Evolutionary conservation across 768 basidiomycete species (phyloP), one percentile per base, ranked within the genome.

Genomic region (Naganishia vaughanmartiniae): DNA sequence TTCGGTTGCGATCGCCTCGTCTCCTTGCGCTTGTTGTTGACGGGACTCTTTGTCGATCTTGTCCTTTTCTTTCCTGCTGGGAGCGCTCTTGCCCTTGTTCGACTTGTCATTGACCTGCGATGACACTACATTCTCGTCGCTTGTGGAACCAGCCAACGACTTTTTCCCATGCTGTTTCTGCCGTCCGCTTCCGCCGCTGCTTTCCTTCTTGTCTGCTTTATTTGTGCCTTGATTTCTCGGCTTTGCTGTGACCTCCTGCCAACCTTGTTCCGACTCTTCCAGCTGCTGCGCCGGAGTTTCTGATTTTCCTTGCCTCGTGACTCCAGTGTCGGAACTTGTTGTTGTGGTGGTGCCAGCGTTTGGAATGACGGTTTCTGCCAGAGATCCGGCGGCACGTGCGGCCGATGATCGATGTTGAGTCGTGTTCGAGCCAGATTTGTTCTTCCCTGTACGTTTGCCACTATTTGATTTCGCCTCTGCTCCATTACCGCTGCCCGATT

Each of bases 171-270:
- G 34, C 9, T 28, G 51, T 36, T 46, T 68, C 15, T 31, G 48
- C 30, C 54, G 60, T 26, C 42, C 60, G 28, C 14, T 42, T 21
- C 19, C 39, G 28, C 48, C 54, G 17, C 53, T 54, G 65, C 65
- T 42, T 12, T 66, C 53, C 31, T 66, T 66, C 48, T 53, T 66
- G 36, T 66, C 65, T 30, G 26, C 1, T 39, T 66, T 66, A 19
- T 42, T 53, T 19, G 4, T 51, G 24, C 34, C 17, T 26, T 48
- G 45, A 17, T 19, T 48, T 51, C 56, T 70, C 17, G 69, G 51
- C 51, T 56, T 63, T 14, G 56, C 36, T 21, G 46, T 63, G 7
- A 70, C 69, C 26, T 55, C 45, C 54, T 70, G 58, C 69, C 69
- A 70, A 7, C 60, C 69, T 54, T 65, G 42, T 28, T 70, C 48